Base-by-base conservation (phyloP, 2,329 filamentous ascomycete genomes). In the Colletotrichum viniferum region DNA sequence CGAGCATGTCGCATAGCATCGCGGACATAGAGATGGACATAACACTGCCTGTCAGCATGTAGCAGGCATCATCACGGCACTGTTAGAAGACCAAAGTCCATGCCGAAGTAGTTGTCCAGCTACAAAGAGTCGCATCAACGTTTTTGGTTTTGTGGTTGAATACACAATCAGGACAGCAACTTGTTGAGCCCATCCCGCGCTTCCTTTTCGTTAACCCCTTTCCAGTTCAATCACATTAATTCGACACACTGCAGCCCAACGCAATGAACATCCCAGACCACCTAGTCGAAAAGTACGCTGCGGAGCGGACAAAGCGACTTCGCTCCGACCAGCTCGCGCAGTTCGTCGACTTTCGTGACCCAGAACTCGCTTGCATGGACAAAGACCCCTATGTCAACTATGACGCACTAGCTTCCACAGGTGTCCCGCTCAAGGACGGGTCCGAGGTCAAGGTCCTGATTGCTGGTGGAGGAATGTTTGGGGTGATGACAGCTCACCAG, bases 161-260 rank as follows among this genome's bases (percentile, higher is more conserved):
- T 43, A 7, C 0, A 48, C 0, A 13, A 21, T 13, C n/a, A 21
- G 43, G 9, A 21, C n/a, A 48, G 43, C 43, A 48, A 48, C 43
- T 5, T 4, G n/a, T 21, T 21, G 10, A 13, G 1, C n/a, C 10
- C 12, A 21, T 48, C 0, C 6, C 0, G 10, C 13, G 1, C n/a
- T 21, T 7, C n/a, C 7, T 21, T 12, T 48, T 21, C 43, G 4
- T 21, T 10, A 0, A 21, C 43, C 38, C 36, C 38, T n/a, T 43
- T 43, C 18, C 18, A 43, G 8, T 48, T 10, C n/a, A 12, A 21
- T 4, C 14, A 21, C 1, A 2, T 12, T 48, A 5, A 48, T 48
- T 48, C 18, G 9, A 48, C 0, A 48, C 1, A 21, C n/a, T 2
- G n/a, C 2, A 48, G n/a, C n/a, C 10, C 9, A 21, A 48, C 3